Evolutionary conservation across 495 filamentous ascomycete genomes (phyloP).

Genomic region (Penicillium cataractarum): DNA sequence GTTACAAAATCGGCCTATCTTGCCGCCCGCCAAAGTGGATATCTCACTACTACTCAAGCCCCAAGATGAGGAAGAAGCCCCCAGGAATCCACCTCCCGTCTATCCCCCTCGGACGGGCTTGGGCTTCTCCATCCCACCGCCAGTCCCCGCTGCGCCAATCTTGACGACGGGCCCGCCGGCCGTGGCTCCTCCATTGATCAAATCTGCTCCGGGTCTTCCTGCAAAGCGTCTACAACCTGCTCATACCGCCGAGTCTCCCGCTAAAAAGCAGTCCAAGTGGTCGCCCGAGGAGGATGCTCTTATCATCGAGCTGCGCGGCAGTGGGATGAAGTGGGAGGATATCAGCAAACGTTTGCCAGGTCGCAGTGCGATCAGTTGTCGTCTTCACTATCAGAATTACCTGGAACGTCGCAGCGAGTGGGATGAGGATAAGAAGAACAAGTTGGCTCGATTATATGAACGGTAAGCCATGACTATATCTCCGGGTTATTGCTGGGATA

Average conservation of each 20-base stretch:
- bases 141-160: slow-evolving; percentile 35
- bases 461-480: slow-evolving; percentile 69
- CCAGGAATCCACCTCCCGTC: slow-evolving; percentile 51
- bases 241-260: slow-evolving; percentile 67
- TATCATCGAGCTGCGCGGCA: slow-evolving; percentile 85
- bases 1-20: slow-evolving; percentile 51
- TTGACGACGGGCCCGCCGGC: slow-evolving; percentile 36
- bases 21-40: slow-evolving; percentile 78
- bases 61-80: slow-evolving; percentile 79
- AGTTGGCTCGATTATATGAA: slow-evolving; percentile 90
- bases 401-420: slow-evolving; percentile 87
- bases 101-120: slow-evolving; percentile 55
- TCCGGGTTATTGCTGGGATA: too few species aligned
- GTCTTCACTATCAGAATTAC: slow-evolving; percentile 97
- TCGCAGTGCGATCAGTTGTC: slow-evolving; percentile 88
- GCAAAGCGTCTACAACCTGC: slow-evolving; percentile 56
- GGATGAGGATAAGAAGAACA: slow-evolving; percentile 98
- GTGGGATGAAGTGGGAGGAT: slow-evolving; percentile 98
- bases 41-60: slow-evolving; percentile 80
- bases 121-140: slow-evolving; percentile 48
- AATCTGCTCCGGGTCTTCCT: slow-evolving; percentile 38
- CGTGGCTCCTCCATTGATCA: slow-evolving; percentile 37
- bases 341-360: slow-evolving; percentile 89
- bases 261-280: slow-evolving; percentile 97
- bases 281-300: slow-evolving; percentile 85